Evolutionary conservation across 176 grass and related monocot species (phyloP), one percentile per base, ranked within the genome.

Genomic region (Avena insularis): DNA sequence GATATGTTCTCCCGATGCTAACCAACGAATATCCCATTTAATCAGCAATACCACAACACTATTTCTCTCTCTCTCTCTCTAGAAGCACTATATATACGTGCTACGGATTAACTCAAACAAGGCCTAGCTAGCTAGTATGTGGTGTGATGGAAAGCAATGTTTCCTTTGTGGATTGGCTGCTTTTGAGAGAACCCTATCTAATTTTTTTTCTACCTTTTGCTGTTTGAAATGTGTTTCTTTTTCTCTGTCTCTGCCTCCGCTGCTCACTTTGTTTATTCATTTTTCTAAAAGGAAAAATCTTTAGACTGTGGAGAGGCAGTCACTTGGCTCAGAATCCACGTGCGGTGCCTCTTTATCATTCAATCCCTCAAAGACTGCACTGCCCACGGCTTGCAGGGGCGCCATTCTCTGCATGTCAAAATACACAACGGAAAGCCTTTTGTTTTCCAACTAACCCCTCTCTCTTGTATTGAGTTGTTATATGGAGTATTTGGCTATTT

Each of bases 321-420:
- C 88, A 91, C 84, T 91, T 87, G 93, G 90, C 55, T 92, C 97
- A 96, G 97, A 87, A 55, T 92, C 94, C 94, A 99, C 97, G 97
- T 99, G 97, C 86, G 94, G 85, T 87, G 90, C 64, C 69, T 91
- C 92, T 98, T 93, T 94, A 92, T 88, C 93, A 92, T 91, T 91
- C 93, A 96, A 90, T 88, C 78, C 90, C 75, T 65, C 82, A 87
- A 89, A 94, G 91, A 93, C 83, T 74, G 82, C 82, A 74, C 77
- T 87, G 83, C 56, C 57, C 77, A 75, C 79, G 56, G 29, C 29
- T 29, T 29, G 91, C 86, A 59, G 90, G 75, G 13, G 64, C 38
- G 84, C 82, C 86, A 45, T 43, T 75, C 88, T 64, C 79, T 76
- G 73, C 88, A 92, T 88, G 88, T 90, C 90, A 82, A 91, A 91